Conservation (phyloP, 2,329 filamentous ascomycete species). For the Aquanectria penicillioides region DNA sequence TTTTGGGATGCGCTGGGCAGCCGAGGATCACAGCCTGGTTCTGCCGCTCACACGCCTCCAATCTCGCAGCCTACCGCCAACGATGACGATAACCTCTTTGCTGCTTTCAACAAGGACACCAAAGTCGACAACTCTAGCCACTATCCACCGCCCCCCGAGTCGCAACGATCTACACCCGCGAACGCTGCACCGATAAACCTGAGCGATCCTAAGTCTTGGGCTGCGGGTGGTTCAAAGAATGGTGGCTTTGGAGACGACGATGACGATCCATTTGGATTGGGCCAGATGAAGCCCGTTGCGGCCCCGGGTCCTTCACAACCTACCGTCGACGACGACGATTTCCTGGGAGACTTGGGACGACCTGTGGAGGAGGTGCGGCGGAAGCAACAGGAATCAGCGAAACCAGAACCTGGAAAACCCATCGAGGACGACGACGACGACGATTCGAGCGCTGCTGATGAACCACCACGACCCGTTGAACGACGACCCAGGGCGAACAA, state of each 20-base stretch:
- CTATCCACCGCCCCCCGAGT: constrained; percentile 63
- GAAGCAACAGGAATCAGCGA: constrained; percentile 52
- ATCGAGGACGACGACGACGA: constrained; percentile 58
- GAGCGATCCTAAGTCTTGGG: constrained; percentile 65
- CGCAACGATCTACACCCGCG: constrained; percentile 57
- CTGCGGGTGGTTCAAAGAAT: constrained; percentile 38
- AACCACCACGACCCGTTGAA: constrained; percentile 41
- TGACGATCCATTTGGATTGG: constrained; percentile 89
- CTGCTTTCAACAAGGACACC: constrained; percentile 73
- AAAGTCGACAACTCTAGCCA: constrained; percentile 74
- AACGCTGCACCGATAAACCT: constrained; percentile 59
- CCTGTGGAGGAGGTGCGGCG: constrained; percentile 72
- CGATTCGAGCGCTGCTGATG: constrained; percentile 58
- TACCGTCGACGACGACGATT: constrained; percentile 68
- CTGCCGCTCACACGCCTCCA: constrained; percentile 36
- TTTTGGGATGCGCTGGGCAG: constrained; percentile 81
- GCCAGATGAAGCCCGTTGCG: constrained; percentile 62
- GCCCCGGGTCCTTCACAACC: constrained; percentile 40
- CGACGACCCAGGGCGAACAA: constrained; percentile 40
- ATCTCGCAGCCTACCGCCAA: constrained; percentile 28
- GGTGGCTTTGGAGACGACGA: constrained; percentile 69
- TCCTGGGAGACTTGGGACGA: constrained; percentile 71
- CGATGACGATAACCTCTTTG: constrained; percentile 73
- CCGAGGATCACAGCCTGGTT: constrained; percentile 54
- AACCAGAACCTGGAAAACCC: constrained; percentile 63